Evolutionary conservation across 202 grass and related monocot genomes (phyloP).

Genomic region (Bolboschoenoplectus hybrid): DNA sequence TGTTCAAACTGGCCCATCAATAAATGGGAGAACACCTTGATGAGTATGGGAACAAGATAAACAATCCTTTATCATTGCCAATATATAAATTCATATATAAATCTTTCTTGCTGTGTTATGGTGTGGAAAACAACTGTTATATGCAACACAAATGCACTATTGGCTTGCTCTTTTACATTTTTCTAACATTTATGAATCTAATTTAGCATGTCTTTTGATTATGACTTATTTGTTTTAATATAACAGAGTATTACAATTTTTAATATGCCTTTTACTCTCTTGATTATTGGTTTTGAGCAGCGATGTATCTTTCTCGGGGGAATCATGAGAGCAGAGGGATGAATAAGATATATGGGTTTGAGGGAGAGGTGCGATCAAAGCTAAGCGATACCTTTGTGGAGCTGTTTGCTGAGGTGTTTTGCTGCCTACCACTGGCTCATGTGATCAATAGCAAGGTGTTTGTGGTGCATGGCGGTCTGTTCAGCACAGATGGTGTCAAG

Average conservation of each 20-base stretch:
- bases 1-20: not conserved
- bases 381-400: conserved; percentile 82
- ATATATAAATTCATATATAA: not conserved
- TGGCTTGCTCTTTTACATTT: not conserved
- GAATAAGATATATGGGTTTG: conserved; percentile 99
- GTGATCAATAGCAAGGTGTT: conserved; percentile 88
- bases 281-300: conserved; percentile 54
- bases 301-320: conserved; percentile 86
- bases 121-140: not conserved
- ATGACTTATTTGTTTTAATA: not conserved
- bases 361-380: conserved; percentile 87
- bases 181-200: not conserved
- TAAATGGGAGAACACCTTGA: not conserved
- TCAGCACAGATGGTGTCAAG: conserved; percentile 96
- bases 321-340: conserved; percentile 98
- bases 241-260: not conserved
- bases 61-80: not conserved
- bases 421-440: conserved; percentile 88
- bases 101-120: not conserved
- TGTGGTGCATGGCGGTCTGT: conserved; percentile 93
- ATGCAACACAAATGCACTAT: not conserved
- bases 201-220: not conserved
- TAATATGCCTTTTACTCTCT: conserved; percentile 14
- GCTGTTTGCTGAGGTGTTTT: conserved; percentile 94
- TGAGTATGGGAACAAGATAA: not conserved